These are phyloP conservation scores for Solanum hybrid DNA, from an alignment of 305 asterid species.

Conservation along the genomic window DNA sequence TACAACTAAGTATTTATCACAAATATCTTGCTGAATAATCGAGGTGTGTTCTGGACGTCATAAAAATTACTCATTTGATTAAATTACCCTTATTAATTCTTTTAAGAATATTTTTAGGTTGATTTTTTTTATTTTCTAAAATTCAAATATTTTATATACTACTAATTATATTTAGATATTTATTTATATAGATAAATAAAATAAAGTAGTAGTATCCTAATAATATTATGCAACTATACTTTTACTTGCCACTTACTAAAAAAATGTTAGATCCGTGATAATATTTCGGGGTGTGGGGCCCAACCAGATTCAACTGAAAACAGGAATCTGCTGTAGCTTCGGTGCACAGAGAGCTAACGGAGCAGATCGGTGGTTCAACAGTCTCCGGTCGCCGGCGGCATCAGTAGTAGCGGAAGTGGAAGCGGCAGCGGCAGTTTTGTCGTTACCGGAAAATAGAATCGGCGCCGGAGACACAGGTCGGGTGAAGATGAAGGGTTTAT, in stretches of 20 bases:
- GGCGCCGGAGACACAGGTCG: not conserved
- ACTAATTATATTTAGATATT: not conserved
- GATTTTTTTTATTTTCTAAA: not conserved
- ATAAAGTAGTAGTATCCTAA: not conserved
- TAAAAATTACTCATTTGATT: not conserved
- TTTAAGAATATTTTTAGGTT: not conserved
- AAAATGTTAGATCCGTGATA: not conserved
- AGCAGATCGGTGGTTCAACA: slow-evolving; percentile 15
- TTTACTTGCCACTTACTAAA: not conserved
- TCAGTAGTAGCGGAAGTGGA: not conserved
- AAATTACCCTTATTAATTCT: not conserved
- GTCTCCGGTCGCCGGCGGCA: slow-evolving; percentile 9
- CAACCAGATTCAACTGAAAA: slow-evolving; percentile 21
- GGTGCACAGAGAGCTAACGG: slow-evolving; percentile 29
- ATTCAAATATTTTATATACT: not conserved
- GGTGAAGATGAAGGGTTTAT: slow-evolving; percentile 49
- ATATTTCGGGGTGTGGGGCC: not conserved
- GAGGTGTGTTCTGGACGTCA: not conserved
- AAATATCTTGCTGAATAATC: not conserved
- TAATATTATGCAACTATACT: not conserved
- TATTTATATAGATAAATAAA: not conserved
- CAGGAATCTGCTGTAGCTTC: slow-evolving; percentile 59
- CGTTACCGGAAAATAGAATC: not conserved
- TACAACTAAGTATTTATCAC: rapidly evolving
- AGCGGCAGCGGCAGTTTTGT: not conserved